Evolutionary conservation across 2,329 filamentous ascomycete species (phyloP), one percentile per base, ranked within the genome.

Genomic region (Fusarium sp.): DNA sequence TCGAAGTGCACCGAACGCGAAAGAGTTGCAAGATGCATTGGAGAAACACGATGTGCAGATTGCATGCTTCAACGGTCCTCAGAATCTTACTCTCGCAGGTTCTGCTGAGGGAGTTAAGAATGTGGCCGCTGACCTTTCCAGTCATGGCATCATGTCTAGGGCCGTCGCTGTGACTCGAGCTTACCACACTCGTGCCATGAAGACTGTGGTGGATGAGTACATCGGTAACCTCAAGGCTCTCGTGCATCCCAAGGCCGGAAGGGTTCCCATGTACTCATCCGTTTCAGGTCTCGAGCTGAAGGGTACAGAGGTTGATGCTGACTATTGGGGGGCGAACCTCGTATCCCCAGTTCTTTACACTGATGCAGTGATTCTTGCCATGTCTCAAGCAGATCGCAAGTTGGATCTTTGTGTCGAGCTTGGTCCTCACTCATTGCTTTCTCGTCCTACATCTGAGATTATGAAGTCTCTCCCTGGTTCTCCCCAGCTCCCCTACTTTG

Each of bases 321-420:
- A 67, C 6, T 76, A 76, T 47, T 76, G 74, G 74, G 74, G 74
- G 2, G 61, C 70, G 20, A 76, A 76, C 20, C 74, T 76, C 34
- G 72, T 76, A 18, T 77, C 74, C 0, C 74, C 74, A 5, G 74
- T 76, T 42, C 74, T 75, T 18, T 76, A 76, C 31, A 76, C 74
- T 3, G 74, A 77, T n/a, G 74, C 74, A 27, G 72, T 77, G 13
- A 62, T 34, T 6, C n/a, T 76, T n/a, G 74, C 74, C 5, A 50
- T 77, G 67, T 67, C 70, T 29, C 34, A 65, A 34, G 0, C 70
- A 37, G 66, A 74, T 20, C 66, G 42, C 35, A 76, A 74, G 47
- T 76, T 74, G 5, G 62, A 69, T 24, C 27, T 70, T 10, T 76
- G 74, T 18, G 61, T 76, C 2, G 74, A 76, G 60, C 22, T 77